These are phyloP conservation scores for Poa annua DNA, from an alignment of 176 grass and related monocot genomes.

Conservation along the genomic window DNA sequence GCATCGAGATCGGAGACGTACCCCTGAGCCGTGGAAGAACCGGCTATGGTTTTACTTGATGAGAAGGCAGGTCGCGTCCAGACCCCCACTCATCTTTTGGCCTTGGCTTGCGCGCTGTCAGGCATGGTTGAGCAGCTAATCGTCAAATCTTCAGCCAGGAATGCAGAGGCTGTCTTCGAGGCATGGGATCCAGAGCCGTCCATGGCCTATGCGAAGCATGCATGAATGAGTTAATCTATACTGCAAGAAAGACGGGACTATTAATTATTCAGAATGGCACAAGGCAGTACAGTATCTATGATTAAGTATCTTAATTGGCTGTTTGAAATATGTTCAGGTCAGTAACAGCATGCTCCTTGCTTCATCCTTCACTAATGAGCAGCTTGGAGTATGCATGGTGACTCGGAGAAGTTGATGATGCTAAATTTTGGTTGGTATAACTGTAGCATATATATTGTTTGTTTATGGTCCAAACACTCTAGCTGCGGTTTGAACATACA, in stretches of 20 bases:
- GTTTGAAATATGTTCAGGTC: background rate
- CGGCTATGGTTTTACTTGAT: slow-evolving; percentile 17
- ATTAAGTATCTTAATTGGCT: slow-evolving; percentile 12
- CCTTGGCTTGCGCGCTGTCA: slow-evolving; percentile 30
- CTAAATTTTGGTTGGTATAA: background rate
- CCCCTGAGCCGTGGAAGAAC: slow-evolving; percentile 31
- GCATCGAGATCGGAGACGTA: slow-evolving; percentile 22
- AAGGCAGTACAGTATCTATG: background rate
- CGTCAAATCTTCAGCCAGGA: slow-evolving; percentile 29
- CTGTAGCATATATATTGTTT: too few relatives aligned
- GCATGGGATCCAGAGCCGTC: slow-evolving; percentile 31
- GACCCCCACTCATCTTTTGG: slow-evolving; percentile 8
- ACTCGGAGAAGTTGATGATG: background rate
- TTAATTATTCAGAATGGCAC: background rate
- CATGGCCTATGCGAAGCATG: background rate
- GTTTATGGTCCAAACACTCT: background rate
- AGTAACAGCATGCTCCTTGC: background rate
- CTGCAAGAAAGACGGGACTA: slow-evolving; percentile 18
- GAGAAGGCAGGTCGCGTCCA: slow-evolving; percentile 21
- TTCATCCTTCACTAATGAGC: slow-evolving; percentile 4
- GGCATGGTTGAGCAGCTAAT: slow-evolving; percentile 34
- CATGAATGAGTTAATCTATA: background rate
- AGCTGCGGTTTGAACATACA: background rate
- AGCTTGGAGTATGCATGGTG: background rate
- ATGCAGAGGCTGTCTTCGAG: slow-evolving; percentile 31